Evolutionary conservation across 1,284 basidiomycete genomes (phyloP).

Genomic region (Ustilago curta): DNA sequence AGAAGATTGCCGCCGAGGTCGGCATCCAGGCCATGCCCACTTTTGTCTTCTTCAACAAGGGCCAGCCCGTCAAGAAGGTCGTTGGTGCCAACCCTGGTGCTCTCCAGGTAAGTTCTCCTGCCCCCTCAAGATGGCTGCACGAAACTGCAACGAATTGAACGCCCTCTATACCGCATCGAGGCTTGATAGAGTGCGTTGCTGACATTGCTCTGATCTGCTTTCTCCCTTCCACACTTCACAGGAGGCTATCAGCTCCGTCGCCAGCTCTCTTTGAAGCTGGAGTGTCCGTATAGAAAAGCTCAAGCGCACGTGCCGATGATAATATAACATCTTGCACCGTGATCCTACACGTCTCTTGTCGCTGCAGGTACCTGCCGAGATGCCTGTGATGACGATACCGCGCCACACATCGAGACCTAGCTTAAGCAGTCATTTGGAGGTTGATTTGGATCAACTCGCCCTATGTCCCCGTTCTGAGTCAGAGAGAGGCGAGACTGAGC

Average conservation of each 20-base stretch:
- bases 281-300: not conserved
- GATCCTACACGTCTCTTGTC: not conserved
- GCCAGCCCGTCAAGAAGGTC: conserved; percentile 75
- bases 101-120: conserved; percentile 71
- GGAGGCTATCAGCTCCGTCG: conserved; percentile 41
- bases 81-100: conserved; percentile 76
- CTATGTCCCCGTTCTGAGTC: no score
- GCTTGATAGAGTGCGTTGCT: not conserved
- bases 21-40: conserved; percentile 85
- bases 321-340: not conserved
- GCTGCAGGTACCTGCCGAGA: not conserved
- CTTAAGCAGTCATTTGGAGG: no score
- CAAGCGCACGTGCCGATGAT: not conserved
- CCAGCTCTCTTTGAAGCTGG: conserved; percentile 19
- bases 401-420: no score
- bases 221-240: conserved; percentile 4
- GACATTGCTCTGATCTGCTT: not conserved
- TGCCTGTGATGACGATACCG: not conserved
- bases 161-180: not conserved
- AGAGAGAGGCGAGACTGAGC: no score
- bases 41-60: conserved; percentile 80
- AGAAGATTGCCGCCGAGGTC: conserved; percentile 75
- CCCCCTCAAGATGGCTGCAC: not conserved
- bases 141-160: not conserved
- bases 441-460: no score